Evolutionary conservation across 2,329 filamentous ascomycete species (phyloP), one percentile per base, ranked within the genome.

Genomic region (Penicillium oxalicum): DNA sequence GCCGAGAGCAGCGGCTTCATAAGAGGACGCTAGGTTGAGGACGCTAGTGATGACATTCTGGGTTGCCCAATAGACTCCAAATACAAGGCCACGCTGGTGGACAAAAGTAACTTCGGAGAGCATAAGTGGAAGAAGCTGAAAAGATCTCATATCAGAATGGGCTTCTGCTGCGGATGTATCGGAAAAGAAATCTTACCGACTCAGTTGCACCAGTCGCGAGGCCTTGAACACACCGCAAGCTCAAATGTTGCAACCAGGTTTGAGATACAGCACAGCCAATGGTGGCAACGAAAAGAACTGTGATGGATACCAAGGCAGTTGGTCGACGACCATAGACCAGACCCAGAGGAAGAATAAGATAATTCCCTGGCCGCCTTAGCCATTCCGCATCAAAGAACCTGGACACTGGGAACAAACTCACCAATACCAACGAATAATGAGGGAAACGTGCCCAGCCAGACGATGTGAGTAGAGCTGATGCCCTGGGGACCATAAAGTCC

Each of bases 101-200:
- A 74, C 57, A 36, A 72, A 74, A 0, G 68, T 67, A 2, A 70
- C 63, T 37, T 73, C 70, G 9, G 69, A 61, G 5, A 72, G 59
- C 47, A 71, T 69, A 13, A 68, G 48, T 4, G 70, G 70, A 7
- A 72, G 64, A 2, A 73, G 48, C 59, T 60, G 8, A 4, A 12
- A 7, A 18, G 9, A 28, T 18, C 5, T 12, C 5, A 40, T 33
- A 38, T 40, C 37, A 13, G 7, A 33, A 9, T 4, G 24, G 40
- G 8, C 1, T 8, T 3, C 24, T 13, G 4, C 11, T n/a, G 9
- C 12, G 9, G 11, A 34, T 4, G 3, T 18, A 32, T 4, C 29
- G 8, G 29, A 32, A 32, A 32, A 8, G 7, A 2, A 5, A 12
- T 50, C 56, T 9, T 1, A 60, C 57, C 27, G 64, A 71, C 50